Evolutionary conservation across 2,329 filamentous ascomycete genomes (phyloP).

Genomic region (Colletotrichum musae): DNA sequence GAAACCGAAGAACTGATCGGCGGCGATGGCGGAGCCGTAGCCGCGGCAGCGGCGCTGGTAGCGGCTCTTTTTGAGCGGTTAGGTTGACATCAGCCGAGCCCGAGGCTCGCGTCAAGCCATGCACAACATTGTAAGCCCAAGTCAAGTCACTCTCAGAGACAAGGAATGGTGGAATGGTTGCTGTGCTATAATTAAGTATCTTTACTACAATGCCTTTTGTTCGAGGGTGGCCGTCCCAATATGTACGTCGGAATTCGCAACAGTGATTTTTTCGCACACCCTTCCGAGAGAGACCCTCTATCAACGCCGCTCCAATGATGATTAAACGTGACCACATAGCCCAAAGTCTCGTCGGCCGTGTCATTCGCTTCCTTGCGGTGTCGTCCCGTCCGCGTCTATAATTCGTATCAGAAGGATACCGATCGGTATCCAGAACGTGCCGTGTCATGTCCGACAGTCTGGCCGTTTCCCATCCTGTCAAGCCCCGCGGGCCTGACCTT

Average conservation of each 20-base stretch:
- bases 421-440: slow-evolving; percentile 14
- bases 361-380: slow-evolving; percentile 33
- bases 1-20: slow-evolving; percentile 55
- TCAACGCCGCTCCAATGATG: slow-evolving; percentile 42
- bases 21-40: too few species aligned
- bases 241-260: slow-evolving; percentile 37
- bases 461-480: background rate
- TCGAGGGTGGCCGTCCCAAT: slow-evolving; percentile 33
- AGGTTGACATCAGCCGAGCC: background rate
- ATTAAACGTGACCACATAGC: slow-evolving; percentile 35
- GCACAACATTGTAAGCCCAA: background rate
- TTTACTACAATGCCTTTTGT: slow-evolving; percentile 39
- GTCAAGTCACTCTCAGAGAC: background rate
- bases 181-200: slow-evolving; percentile 36
- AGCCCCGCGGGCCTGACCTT: background rate
- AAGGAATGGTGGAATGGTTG: background rate
- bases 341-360: slow-evolving; percentile 16
- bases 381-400: slow-evolving; percentile 35
- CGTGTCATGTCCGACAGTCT: background rate
- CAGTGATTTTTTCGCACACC: slow-evolving; percentile 28
- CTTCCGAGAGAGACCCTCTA: slow-evolving; percentile 29
- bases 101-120: background rate
- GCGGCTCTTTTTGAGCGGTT: too few species aligned
- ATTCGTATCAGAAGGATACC: slow-evolving; percentile 24
- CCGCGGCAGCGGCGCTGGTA: too few species aligned